Base-by-base conservation (phyloP, 345 rosid genomes). In the Eucalyptus erythrocorys region DNA sequence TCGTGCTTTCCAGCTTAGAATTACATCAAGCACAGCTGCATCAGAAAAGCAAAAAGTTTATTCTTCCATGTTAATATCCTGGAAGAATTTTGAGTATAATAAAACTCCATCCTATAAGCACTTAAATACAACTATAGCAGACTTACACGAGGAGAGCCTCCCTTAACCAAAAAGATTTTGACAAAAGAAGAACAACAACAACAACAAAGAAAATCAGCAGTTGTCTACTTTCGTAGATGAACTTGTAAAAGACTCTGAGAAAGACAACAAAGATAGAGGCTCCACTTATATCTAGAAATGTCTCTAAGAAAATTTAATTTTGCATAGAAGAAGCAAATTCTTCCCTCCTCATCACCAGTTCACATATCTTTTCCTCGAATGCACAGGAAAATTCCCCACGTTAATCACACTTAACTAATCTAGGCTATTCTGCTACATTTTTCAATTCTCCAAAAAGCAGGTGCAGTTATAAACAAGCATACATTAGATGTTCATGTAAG, bases 11-110 rank as follows among this genome's bases (percentile, higher is more conserved):
- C 97, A 95, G 93, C 93, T 97, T 85, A 97, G 96, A 88, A 98
- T 95, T 91, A 98, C 96, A 93, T 97, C 99, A 87, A 98, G 98
- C 88, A 92, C 89, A 93, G 99, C 99, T 98, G 96, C 96, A 94
- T 59, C 64, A 90, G 64, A 88, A 14, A 91, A 47, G 87, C 50
- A 37, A 76, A 87, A 14, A 90, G 49, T 87, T 82, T 27, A 85
- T 59, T 82, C 87, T 32, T 86, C 48, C 45, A 89, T 71, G 24
- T 45, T 66, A 48, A 30, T 30, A 61, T 64, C 47, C 71, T 50
- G 86, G 45, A 76, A 40, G 82, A 76, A 76, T 34, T 68, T 34
- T 71, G 43, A 71, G 43, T 76, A 76, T 1, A 76, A 76, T 26
- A 76, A 76, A 76, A 76, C 47, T 10, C 15, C 14, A 76, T 76